Evolutionary conservation across 2,329 filamentous ascomycete genomes (phyloP).

Genomic region (Talaromyces marneffei): DNA sequence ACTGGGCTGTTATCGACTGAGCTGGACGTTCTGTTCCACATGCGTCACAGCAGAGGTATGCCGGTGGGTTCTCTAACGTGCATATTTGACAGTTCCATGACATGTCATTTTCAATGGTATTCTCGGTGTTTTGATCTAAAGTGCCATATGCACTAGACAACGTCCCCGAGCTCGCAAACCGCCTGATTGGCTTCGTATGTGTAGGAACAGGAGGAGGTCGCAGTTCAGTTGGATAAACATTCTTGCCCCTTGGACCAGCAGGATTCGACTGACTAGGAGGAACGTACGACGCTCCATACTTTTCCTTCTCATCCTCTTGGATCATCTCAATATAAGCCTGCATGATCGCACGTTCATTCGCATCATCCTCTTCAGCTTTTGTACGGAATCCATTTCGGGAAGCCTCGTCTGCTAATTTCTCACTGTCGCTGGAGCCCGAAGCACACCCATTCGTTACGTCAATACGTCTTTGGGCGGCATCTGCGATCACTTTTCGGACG

Average conservation of each 20-base stretch:
- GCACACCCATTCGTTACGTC: conserved; percentile 68
- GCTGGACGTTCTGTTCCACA: conserved; percentile 53
- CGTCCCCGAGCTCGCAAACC: conserved; percentile 7
- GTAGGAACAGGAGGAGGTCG: conserved; percentile 29
- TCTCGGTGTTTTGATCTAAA: conserved; percentile 7
- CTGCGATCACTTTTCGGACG: conserved; percentile 65
- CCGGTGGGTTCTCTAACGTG: conserved; percentile 57
- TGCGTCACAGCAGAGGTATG: conserved; percentile 55
- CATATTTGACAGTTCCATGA: conserved; percentile 57
- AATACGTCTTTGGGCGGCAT: conserved; percentile 64
- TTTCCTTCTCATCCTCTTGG: conserved; percentile 66
- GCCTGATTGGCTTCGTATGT: conserved; percentile 17
- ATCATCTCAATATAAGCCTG: conserved; percentile 81
- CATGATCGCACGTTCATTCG: conserved; percentile 80
- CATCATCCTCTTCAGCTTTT: conserved; percentile 79
- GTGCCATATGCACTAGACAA: neutral
- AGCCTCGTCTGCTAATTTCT: conserved; percentile 62
- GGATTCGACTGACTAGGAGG: conserved; percentile 50
- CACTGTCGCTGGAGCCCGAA: conserved; percentile 60
- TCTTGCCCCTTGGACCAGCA: conserved; percentile 39
- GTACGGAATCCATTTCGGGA: conserved; percentile 72
- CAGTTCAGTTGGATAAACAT: conserved; percentile 23
- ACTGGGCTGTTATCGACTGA: conserved; percentile 28
- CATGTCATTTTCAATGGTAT: conserved; percentile 29
- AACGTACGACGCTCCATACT: conserved; percentile 53